phyloP scores from a whole-genome alignment of 805 yeast genomes.

The Metschnikowia borealis region DNA sequence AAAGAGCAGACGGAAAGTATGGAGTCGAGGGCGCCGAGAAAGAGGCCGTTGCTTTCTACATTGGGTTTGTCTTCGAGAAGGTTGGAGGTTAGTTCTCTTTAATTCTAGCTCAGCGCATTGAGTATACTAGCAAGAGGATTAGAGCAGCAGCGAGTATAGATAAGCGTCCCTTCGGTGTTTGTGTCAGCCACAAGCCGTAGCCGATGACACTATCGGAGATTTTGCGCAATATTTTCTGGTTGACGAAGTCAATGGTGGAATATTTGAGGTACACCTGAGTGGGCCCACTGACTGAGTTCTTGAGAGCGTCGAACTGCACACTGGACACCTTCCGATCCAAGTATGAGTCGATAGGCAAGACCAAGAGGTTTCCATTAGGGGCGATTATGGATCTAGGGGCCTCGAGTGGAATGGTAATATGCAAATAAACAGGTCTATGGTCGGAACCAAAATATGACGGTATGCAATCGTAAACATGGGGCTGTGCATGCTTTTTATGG shows the following conservation, averaged over 20 bases:
- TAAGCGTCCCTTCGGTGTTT: slow-evolving; percentile 34
- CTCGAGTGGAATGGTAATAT: slow-evolving; percentile 43
- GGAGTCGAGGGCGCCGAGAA: slow-evolving; percentile 89
- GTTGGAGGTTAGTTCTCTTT: slow-evolving; percentile 22
- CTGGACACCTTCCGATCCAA: slow-evolving; percentile 6
- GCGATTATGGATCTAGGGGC: slow-evolving; percentile 28
- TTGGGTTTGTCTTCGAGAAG: slow-evolving; percentile 79
- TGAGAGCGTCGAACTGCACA: slow-evolving; percentile 8
- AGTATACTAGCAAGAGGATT: slow-evolving; percentile 9
- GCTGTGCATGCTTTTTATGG: slow-evolving; percentile 16
- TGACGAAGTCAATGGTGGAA: slow-evolving; percentile 28
- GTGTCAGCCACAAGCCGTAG: slow-evolving; percentile 31
- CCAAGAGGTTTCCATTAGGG: slow-evolving; percentile 14
- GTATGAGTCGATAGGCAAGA: slow-evolving; percentile 11
- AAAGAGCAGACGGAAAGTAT: slow-evolving; percentile 70
- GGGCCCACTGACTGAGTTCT: slow-evolving; percentile 34
- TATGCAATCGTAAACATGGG: slow-evolving; percentile 48
- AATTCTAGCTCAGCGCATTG: background rate
- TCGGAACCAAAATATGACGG: slow-evolving; percentile 56
- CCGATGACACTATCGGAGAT: slow-evolving; percentile 31
- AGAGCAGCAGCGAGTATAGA: slow-evolving; percentile 17
- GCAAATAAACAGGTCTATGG: slow-evolving; percentile 72
- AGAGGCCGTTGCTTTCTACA: slow-evolving; percentile 84
- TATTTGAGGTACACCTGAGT: slow-evolving; percentile 36
- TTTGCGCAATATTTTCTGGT: slow-evolving; percentile 24